These are phyloP conservation scores for Xylaria palmicola DNA, from an alignment of 495 filamentous ascomycete species.

Conservation along the genomic window DNA sequence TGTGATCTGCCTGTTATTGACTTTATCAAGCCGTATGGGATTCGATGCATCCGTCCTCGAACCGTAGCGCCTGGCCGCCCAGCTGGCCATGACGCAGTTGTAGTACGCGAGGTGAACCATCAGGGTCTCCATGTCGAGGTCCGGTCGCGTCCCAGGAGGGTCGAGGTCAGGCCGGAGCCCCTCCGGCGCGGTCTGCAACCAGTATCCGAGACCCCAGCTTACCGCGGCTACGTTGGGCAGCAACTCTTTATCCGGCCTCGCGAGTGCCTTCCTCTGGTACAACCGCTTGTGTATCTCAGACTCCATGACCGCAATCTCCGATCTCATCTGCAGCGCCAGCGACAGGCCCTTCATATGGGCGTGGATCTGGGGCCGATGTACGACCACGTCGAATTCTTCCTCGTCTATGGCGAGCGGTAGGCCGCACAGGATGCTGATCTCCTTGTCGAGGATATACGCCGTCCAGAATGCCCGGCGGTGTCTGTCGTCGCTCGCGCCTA, in stretches of 20 bases:
- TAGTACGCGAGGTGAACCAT: background rate
- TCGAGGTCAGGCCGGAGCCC: background rate
- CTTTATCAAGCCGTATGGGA: background rate
- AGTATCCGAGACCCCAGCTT: background rate
- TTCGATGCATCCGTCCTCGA: background rate
- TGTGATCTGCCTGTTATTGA: background rate
- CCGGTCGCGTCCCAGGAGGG: background rate
- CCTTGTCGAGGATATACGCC: background rate
- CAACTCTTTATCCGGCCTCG: background rate
- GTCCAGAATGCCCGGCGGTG: constrained; percentile 9
- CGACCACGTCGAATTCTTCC: background rate
- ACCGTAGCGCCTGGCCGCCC: background rate
- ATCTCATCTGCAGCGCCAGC: background rate
- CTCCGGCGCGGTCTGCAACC: background rate
- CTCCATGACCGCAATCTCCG: background rate
- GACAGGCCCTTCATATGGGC: background rate
- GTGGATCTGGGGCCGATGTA: background rate
- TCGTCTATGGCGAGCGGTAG: background rate
- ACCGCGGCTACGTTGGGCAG: background rate
- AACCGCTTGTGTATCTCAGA: background rate
- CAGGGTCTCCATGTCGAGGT: background rate
- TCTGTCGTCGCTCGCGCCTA: background rate
- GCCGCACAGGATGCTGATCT: background rate
- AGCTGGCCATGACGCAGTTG: background rate
- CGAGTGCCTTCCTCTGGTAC: background rate